phyloP scores from a whole-genome alignment of 768 basidiomycete genomes.

The Kockovaella imperatae region DNA sequence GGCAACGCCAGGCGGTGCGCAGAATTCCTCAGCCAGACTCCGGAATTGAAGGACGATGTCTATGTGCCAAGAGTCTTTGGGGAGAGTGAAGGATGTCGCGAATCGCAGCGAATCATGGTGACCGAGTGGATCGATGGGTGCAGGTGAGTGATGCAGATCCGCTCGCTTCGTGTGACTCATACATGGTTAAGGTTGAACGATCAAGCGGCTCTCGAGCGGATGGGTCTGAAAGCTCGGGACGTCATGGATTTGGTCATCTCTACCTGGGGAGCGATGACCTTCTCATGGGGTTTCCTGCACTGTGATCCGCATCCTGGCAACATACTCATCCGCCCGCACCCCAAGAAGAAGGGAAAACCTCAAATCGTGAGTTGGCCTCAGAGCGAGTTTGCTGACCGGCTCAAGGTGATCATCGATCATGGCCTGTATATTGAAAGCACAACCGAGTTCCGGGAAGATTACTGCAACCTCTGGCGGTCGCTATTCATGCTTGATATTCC shows the following conservation, averaged over 20 bases:
- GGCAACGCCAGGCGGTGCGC: slow-evolving; percentile 66
- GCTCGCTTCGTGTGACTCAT: slow-evolving; percentile 1
- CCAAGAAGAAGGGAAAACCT: slow-evolving; percentile 50
- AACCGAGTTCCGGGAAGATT: slow-evolving; percentile 63
- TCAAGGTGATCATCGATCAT: slow-evolving; percentile 78
- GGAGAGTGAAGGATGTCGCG: slow-evolving; percentile 28
- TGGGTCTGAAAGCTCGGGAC: slow-evolving; percentile 42
- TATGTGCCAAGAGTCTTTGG: slow-evolving; percentile 57
- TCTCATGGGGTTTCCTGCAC: slow-evolving; percentile 74
- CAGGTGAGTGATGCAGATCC: slow-evolving; percentile 19
- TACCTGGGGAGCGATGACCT: slow-evolving; percentile 79
- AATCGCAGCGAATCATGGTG: slow-evolving; percentile 59
- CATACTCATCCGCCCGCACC: slow-evolving; percentile 59
- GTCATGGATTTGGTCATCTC: slow-evolving; percentile 82
- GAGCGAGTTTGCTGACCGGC: neutral
- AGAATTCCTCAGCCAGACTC: slow-evolving; percentile 61
- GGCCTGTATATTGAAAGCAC: slow-evolving; percentile 74
- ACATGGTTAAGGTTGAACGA: slow-evolving; percentile 43
- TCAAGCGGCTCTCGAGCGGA: slow-evolving; percentile 37
- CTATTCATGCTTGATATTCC: slow-evolving; percentile 45
- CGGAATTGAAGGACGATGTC: slow-evolving; percentile 60
- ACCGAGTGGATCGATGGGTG: slow-evolving; percentile 46
- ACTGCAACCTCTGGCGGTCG: slow-evolving; percentile 63
- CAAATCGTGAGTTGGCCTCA: slow-evolving; percentile 41
- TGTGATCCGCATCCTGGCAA: slow-evolving; percentile 57